Evolutionary conservation across 1,284 basidiomycete species (phyloP).

Genomic region (Lignosus rhinocerotis): DNA sequence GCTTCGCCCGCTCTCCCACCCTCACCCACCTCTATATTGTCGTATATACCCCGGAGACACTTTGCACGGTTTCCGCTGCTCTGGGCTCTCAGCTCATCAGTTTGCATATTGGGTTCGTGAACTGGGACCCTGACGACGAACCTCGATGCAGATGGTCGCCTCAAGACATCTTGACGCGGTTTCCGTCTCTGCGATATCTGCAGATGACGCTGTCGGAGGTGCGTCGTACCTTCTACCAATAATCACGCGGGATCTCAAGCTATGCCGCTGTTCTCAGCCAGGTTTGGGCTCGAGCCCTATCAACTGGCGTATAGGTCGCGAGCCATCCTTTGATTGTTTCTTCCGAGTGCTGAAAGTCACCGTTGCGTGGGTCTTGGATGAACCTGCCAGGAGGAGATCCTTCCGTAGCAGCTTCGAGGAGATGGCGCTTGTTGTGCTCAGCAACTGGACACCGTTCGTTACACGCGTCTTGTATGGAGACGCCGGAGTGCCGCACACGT

Average conservation of each 20-base stretch:
- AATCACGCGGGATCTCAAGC: background rate
- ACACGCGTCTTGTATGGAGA: conserved; percentile 1
- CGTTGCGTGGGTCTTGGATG: background rate
- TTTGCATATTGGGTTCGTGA: background rate
- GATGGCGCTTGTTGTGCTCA: background rate
- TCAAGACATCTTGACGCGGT: background rate
- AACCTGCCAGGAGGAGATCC: background rate
- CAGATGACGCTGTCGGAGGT: background rate
- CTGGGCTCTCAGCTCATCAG: conserved; percentile 2
- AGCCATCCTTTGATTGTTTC: background rate
- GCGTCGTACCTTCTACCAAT: background rate
- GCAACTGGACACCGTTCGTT: background rate
- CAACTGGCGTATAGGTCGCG: background rate
- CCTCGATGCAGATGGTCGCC: no score
- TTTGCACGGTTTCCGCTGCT: background rate
- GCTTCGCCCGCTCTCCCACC: background rate
- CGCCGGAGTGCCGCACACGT: background rate
- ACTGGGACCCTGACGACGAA: background rate
- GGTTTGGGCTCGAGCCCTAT: background rate
- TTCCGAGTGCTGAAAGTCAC: background rate
- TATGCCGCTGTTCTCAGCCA: background rate
- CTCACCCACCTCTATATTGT: conserved; percentile 3
- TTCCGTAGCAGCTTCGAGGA: background rate
- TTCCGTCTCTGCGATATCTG: background rate
- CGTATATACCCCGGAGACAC: background rate